Conservation (phyloP, 179 eudicot genomes). For the Gypsophila paniculata region DNA sequence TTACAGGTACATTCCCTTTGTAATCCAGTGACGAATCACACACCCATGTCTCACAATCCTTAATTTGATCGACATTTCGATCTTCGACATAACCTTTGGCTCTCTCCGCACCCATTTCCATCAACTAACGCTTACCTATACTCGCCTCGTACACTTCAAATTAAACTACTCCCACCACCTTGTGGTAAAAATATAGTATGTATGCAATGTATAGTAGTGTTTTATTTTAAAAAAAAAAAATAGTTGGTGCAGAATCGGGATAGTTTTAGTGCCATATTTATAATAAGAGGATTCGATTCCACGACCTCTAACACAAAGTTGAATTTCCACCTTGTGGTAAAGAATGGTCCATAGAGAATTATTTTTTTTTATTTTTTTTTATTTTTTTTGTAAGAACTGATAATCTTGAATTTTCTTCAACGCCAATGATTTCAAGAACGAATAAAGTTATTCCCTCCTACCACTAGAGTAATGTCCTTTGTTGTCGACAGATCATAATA, state of each 20-base stretch:
- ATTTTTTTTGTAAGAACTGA: not conserved
- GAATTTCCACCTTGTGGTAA: not conserved
- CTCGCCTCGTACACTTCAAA: no score
- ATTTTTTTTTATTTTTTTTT: no score
- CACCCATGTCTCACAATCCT: conserved; percentile 4
- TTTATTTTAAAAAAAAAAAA: not conserved
- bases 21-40: conserved; percentile 14
- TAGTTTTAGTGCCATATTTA: not conserved
- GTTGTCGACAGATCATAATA: not conserved
- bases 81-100: not conserved
- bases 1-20: conserved; percentile 4
- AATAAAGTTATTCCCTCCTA: not conserved
- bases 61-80: not conserved
- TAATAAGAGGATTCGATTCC: conserved; percentile 14
- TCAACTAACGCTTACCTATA: not conserved
- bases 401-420: not conserved
- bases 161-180: no score
- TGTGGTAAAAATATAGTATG: not conserved
- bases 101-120: not conserved
- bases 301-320: not conserved
- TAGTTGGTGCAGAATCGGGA: not conserved
- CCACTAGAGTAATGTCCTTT: not conserved
- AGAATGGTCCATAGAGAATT: conserved; percentile 3
- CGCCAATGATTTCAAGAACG: not conserved
- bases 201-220: not conserved